Base-by-base conservation (phyloP, 768 basidiomycete species). In the Phaeolepiota aurea region DNA sequence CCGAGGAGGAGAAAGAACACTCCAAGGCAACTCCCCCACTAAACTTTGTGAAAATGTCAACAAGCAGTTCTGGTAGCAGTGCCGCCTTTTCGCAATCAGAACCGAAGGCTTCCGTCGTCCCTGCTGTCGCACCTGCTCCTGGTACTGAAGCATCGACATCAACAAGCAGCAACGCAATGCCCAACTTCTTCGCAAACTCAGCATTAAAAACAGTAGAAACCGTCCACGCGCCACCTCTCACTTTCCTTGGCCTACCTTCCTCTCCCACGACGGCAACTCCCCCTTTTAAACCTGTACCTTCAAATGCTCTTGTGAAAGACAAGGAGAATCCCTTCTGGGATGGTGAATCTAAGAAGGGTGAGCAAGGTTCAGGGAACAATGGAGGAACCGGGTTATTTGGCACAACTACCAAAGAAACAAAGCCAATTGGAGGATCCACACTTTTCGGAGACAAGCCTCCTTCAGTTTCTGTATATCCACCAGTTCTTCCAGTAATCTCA, bases 111-210 rank as follows among this genome's bases (percentile, higher is more conserved):
- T n/a, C 45, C 23, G 42, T 42, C 21, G 9, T 32, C 16, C 32
- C 12, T 14, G 38, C 3, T 37, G 40, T 11, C 22, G 19, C 22
- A 32, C 39, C 30, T 18, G 18, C 20, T 43, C 42, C 12, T 22
- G 36, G 9, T 44, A 37, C 41, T 18, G 20, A 19, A 31, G 15
- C 22, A 4, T 21, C 42, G 13, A 16, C 47, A 18, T 19, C 42
- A n/a, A 13, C 14, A 13, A 39, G 40, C 13, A 41, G 52, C 15
- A 49, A 54, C 3, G 54, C 63, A 3, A 54, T 82, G 23, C 82
- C 82, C 5, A 74, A 82, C 55, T 82, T 86, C 56, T 86, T 86
- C 43, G 66, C 74, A 19, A 69, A 49, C 22, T 77, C 80, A 0
- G 60, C 72, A 15, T 45, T 65, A 15, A n/a, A n/a, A n/a, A n/a